Evolutionary conservation across 441 rosid genomes (phyloP), one percentile per base, ranked within the genome.

Genomic region (Populus hybrid): DNA sequence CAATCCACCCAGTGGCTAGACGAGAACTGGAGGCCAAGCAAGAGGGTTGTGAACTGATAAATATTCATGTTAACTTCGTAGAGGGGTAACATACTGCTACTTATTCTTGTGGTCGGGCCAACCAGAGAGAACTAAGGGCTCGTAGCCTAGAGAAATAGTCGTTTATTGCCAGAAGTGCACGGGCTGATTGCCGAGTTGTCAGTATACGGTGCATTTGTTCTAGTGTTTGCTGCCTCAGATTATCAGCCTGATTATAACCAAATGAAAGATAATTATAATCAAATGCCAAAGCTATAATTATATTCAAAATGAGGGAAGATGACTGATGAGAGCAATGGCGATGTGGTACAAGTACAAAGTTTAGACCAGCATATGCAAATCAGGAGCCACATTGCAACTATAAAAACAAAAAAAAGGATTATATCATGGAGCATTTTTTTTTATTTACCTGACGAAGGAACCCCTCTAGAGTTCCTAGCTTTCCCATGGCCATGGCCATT

Each of bases 401-500:
- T 32, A 69, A 2, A 18, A 6, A 53, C 0, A 2, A 53, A 14
- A 53, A 5, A 6, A 53, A 16, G 21, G 61, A 16, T 53, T 18
- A 53, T 18, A 53, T 53, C 21, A 53, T 53, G 61, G 61, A 53
- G 7, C 3, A 5, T 53, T 16, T 16, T 50, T 16, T 50, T 46
- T 18, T 5, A 4, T 53, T 70, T 88, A 93, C 98, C 98, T 91
- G 98, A 38, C 84, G 86, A 71, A 91, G 87, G 81, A 93, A 93
- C 32, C 91, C 91, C 79, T 93, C 97, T 0, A 93, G 90, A 10
- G 95, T 89, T 50, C 92, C 97, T 28, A 93, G 86, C 81, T 93
- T 92, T 66, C 97, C 97, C 98, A 93, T 93, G 67, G 97, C 98
- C 93, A 93, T 91, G 64, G 98, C 97, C 98, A 93, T 91, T 84